Evolutionary conservation across 2,329 filamentous ascomycete genomes (phyloP).

Genomic region (Aspergillus pseudoglaucus): DNA sequence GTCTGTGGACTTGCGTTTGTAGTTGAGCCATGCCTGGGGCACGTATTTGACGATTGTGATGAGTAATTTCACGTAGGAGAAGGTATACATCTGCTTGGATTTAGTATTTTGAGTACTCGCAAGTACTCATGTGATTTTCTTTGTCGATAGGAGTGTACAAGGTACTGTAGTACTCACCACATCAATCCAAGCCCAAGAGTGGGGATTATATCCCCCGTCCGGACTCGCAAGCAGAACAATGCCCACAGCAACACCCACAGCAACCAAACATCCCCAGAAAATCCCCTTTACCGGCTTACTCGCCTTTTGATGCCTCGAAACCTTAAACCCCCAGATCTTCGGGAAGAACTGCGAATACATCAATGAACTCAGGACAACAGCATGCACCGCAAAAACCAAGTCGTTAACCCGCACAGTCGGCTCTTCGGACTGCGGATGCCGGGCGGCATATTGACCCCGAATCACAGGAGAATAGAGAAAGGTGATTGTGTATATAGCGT

Average conservation of each 20-base stretch:
- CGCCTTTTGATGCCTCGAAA: conserved; percentile 48
- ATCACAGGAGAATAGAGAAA: conserved; percentile 77
- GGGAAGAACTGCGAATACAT: conserved; percentile 72
- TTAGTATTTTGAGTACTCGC: conserved; percentile 9
- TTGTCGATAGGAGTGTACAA: not conserved
- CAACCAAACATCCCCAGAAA: conserved; percentile 58
- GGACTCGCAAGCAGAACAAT: conserved; percentile 39
- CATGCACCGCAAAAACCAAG: conserved; percentile 79
- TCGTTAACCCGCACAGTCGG: conserved; percentile 89
- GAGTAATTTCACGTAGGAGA: conserved; percentile 83
- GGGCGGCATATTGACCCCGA: conserved; percentile 72
- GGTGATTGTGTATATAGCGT: conserved; percentile 65
- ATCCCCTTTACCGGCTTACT: conserved; percentile 62
- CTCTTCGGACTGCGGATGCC: conserved; percentile 64
- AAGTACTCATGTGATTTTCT: not conserved
- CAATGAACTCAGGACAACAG: conserved; percentile 63
- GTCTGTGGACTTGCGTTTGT: conserved; percentile 71
- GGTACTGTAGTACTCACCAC: conserved; percentile 41
- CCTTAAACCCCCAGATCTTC: conserved; percentile 67
- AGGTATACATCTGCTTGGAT: conserved; percentile 50
- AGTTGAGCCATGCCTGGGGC: conserved; percentile 79
- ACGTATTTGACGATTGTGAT: conserved; percentile 90
- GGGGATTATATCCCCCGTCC: conserved; percentile 41
- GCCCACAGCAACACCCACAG: conserved; percentile 27
- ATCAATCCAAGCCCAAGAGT: conserved; percentile 58